phyloP scores from a whole-genome alignment of 345 rosid genomes.

The Citrus trifoliata region DNA sequence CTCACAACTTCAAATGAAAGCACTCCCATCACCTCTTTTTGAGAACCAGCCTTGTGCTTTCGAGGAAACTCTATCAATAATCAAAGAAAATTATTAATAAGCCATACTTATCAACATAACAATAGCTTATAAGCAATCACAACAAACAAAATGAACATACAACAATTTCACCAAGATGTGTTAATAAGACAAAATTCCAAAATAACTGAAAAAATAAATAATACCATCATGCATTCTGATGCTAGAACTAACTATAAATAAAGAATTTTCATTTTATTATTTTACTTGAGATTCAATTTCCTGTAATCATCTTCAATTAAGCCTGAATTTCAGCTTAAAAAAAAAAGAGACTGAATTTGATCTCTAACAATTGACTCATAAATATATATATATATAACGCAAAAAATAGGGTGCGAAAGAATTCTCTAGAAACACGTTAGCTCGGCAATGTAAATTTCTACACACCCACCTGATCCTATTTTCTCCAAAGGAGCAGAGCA shows the following conservation, averaged over 20 bases:
- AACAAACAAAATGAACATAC: neutral
- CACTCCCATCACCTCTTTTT: constrained; percentile 67
- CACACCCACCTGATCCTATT: no score
- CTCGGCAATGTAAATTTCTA: no score
- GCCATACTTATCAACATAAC: constrained; percentile 7
- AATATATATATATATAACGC: neutral
- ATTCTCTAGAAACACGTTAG: neutral
- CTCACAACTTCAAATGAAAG: constrained; percentile 87
- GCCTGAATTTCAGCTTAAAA: neutral
- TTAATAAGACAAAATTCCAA: neutral
- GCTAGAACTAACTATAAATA: neutral
- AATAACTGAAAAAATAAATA: neutral
- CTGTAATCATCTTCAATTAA: neutral
- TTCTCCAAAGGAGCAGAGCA: no score
- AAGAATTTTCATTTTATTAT: neutral
- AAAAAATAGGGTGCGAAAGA: no score
- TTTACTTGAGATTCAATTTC: neutral
- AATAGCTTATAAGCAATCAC: neutral
- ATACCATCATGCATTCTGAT: neutral
- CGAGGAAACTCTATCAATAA: constrained; percentile 32
- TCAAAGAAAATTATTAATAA: constrained; percentile 1
- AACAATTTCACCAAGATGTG: neutral
- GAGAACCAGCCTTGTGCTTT: constrained; percentile 51
- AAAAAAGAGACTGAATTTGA: neutral
- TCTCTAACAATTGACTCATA: neutral